Conservation (phyloP, 345 rosid genomes). For the Populus deltoides region DNA sequence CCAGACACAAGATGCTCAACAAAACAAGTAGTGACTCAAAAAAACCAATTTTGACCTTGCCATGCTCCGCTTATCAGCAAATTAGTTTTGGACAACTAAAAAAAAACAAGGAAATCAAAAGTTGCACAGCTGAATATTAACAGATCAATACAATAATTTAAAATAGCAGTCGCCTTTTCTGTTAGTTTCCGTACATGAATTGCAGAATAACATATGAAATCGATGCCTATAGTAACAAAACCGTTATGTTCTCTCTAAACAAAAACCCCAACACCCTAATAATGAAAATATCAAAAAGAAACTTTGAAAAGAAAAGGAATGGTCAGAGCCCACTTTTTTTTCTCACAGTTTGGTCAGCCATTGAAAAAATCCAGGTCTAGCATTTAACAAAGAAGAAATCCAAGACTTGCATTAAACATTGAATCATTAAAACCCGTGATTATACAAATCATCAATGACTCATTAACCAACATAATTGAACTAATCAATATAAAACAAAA, state of each 20-base stretch:
- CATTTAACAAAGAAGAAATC: constrained; percentile 24
- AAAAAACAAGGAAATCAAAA: neutral
- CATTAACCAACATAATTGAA: constrained; percentile 19
- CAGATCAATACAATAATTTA: constrained; percentile 27
- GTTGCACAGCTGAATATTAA: constrained; percentile 6
- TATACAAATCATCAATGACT: constrained; percentile 10
- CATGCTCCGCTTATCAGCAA: constrained; percentile 11
- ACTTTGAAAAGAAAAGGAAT: constrained; percentile 12
- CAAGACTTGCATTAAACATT: constrained; percentile 33
- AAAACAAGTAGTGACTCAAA: constrained; percentile 1
- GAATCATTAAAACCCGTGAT: constrained; percentile 2
- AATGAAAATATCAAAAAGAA: constrained; percentile 14
- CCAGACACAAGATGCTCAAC: neutral
- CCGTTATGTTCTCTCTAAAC: constrained; percentile 8
- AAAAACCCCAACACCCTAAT: constrained; percentile 15
- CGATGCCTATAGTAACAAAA: constrained; percentile 6
- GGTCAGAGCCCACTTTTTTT: constrained; percentile 33
- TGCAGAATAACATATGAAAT: constrained; percentile 14
- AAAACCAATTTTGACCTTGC: constrained; percentile 9
- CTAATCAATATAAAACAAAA: neutral
- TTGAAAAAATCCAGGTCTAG: constrained; percentile 28
- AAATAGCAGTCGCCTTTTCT: constrained; percentile 19
- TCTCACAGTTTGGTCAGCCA: constrained; percentile 13
- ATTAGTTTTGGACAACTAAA: neutral
- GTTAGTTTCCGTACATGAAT: constrained; percentile 6